A percentile compares a stretch with the other conserved stretches of the same genome.
Conservation (phyloP, 371 early-diverging fungal species). For the Vavraia culicis region DNA sequence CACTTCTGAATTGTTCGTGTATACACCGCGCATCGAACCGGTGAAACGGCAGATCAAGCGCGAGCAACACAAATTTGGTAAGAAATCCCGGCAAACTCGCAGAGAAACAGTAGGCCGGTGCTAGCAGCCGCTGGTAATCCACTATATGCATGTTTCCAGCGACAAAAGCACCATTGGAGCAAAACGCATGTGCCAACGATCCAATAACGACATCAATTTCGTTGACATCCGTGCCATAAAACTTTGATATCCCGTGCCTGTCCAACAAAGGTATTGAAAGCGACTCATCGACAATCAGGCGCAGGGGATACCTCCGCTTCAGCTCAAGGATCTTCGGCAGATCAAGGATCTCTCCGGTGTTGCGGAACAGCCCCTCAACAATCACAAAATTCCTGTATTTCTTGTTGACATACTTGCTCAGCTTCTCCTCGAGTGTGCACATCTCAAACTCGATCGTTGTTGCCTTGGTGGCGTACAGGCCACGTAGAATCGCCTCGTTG, state of each 20-base stretch:
- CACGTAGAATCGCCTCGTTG: conserved; percentile 38
- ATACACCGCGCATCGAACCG: too few species aligned
- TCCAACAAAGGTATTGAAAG: conserved; percentile 74
- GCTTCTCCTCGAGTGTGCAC: conserved; percentile 26
- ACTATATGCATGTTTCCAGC: conserved; percentile 60
- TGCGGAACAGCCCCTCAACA: conserved; percentile 75
- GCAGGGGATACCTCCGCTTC: conserved; percentile 78
- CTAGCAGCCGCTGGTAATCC: conserved; percentile 77
- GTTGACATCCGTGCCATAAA: conserved; percentile 52
- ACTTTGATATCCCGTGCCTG: conserved; percentile 59
- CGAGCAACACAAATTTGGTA: conserved; percentile 62
- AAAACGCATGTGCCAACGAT: conserved; percentile 59
- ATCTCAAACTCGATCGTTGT: conserved; percentile 29
- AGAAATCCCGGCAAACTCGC: conserved; percentile 89
- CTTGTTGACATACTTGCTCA: conserved; percentile 15
- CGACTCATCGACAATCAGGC: conserved; percentile 81
- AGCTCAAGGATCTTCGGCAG: conserved; percentile 60
- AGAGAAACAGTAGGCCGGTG: conserved; percentile 77
- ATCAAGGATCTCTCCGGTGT: conserved; percentile 69
- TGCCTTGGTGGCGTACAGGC: conserved; percentile 31
- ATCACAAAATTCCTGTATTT: conserved; percentile 67
- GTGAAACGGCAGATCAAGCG: conserved; percentile 45
- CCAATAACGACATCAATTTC: conserved; percentile 78
- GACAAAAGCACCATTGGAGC: conserved; percentile 80
- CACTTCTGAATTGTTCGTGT: too few species aligned